These are phyloP conservation scores for Suhomyces sp. DNA, from an alignment of 805 yeast genomes.

Conservation along the genomic window DNA sequence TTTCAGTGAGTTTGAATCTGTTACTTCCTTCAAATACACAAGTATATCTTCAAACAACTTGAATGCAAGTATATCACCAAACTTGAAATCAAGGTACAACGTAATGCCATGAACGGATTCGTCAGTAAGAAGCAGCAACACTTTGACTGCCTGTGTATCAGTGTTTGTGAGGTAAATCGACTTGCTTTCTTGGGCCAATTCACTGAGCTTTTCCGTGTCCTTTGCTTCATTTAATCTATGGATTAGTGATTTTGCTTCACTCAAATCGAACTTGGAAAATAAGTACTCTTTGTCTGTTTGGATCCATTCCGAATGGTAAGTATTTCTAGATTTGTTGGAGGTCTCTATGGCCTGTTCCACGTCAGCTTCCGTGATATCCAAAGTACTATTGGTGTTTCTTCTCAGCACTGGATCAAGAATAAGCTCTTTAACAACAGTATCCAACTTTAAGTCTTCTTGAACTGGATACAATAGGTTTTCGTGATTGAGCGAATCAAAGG, in stretches of 20 bases:
- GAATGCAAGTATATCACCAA: constrained; percentile 4
- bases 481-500: not conserved
- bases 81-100: constrained; percentile 8
- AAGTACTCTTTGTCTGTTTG: not conserved
- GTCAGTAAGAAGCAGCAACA: too few relatives aligned
- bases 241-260: not conserved
- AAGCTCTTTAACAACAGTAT: constrained; percentile 8
- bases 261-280: not conserved
- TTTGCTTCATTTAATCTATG: not conserved
- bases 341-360: too few relatives aligned
- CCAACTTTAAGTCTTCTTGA: constrained; percentile 9
- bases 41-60: constrained; percentile 6
- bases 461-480: constrained; percentile 7
- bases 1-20: constrained; percentile 1
- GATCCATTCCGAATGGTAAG: not conserved
- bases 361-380: constrained; percentile 3
- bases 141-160: too few relatives aligned
- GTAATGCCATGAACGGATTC: too few relatives aligned
- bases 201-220: not conserved
- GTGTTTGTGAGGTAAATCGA: too few relatives aligned
- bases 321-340: too few relatives aligned
- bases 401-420: constrained; percentile 7
- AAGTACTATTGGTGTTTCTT: constrained; percentile 2
- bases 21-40: constrained; percentile 2
- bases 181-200: too few relatives aligned